Evolutionary conservation across 257 asterid species (phyloP).

Genomic region (Apocynum venetum): DNA sequence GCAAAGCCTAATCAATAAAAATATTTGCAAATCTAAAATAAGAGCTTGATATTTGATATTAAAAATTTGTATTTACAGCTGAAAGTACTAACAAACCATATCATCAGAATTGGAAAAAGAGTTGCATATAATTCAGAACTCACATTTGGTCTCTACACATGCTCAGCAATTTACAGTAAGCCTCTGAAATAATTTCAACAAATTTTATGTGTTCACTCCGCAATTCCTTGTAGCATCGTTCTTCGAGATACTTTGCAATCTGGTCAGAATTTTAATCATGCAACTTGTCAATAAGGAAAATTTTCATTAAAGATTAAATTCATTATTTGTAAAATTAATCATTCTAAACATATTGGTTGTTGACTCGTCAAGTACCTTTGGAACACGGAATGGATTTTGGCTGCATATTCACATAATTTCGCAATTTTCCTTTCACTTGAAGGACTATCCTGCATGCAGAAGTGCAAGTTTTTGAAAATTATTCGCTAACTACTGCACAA

Average conservation of each 20-base stretch:
- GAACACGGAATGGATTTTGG: conserved; percentile 83
- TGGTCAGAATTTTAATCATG: conserved; percentile 18
- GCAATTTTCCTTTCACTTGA: conserved; percentile 73
- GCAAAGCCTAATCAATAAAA: not conserved
- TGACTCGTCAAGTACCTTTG: conserved; percentile 50
- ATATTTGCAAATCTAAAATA: not conserved
- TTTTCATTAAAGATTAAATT: not conserved
- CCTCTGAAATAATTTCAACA: conserved; percentile 60
- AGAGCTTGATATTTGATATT: not conserved
- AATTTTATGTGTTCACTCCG: conserved; percentile 60
- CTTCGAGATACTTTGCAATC: conserved; percentile 93
- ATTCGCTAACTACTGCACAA: not conserved
- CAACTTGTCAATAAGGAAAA: not conserved
- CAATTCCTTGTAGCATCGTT: conserved; percentile 85
- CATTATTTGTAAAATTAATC: not conserved
- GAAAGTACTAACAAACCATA: not conserved
- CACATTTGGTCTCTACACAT: conserved; percentile 85
- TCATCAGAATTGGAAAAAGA: not conserved
- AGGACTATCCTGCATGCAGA: conserved; percentile 58
- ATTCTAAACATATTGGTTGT: not conserved
- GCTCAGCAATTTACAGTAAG: conserved; percentile 68
- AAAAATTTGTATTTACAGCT: not conserved
- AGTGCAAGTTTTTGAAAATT: not conserved
- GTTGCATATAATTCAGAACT: conserved; percentile 27
- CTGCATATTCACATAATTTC: conserved; percentile 93